These are phyloP conservation scores for Strobilomyces confusus DNA, from an alignment of 768 basidiomycete genomes.

Conservation along the genomic window DNA sequence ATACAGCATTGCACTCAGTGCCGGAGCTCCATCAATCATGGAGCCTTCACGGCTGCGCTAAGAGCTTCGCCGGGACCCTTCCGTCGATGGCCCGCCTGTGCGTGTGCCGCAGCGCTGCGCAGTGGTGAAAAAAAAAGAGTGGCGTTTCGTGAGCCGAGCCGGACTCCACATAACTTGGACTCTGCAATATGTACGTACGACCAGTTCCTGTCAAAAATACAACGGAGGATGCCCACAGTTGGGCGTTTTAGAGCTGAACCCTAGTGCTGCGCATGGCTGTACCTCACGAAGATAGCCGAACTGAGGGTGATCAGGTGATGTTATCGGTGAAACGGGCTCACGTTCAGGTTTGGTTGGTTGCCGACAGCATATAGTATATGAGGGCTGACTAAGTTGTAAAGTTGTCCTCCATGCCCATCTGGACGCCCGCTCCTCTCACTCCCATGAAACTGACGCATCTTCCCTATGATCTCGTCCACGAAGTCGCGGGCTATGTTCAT, in stretches of 20 bases:
- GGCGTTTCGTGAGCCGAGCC: no score
- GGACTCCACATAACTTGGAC: background rate
- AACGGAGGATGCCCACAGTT: background rate
- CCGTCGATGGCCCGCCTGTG: no score
- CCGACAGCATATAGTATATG: background rate
- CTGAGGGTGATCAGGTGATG: background rate
- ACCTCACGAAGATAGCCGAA: background rate
- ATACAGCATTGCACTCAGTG: no score
- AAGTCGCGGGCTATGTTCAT: constrained; percentile 54
- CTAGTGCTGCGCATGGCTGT: background rate
- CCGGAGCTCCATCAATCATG: no score
- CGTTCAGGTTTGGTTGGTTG: background rate
- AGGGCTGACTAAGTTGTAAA: constrained; percentile 1
- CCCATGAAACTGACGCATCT: constrained; percentile 21
- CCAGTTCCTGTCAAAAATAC: background rate
- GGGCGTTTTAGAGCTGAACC: background rate
- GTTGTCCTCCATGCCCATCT: background rate
- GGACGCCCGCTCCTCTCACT: background rate
- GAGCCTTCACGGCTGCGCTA: no score
- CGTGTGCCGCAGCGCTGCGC: no score
- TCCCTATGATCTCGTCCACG: constrained; percentile 64
- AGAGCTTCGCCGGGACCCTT: no score
- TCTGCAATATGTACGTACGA: background rate
- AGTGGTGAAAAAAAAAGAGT: no score
- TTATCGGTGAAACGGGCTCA: background rate